phyloP scores from a whole-genome alignment of 352 stramenopile genomes.

The Phytophthora tentaculata region DNA sequence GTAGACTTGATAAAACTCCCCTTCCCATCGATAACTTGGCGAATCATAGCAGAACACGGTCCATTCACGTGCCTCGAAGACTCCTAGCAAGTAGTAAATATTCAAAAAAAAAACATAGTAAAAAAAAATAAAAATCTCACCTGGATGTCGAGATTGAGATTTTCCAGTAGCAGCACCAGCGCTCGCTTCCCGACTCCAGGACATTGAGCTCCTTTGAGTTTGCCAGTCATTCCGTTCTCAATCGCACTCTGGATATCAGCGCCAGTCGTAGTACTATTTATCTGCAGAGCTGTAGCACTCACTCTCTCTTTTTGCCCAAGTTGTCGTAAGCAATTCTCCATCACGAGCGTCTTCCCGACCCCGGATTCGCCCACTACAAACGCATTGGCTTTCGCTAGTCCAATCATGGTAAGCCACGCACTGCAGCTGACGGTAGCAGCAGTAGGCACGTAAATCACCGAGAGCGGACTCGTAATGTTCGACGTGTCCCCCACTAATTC shows the following conservation, averaged over 20 bases:
- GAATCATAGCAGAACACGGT: conserved; percentile 60
- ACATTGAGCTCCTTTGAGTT: conserved; percentile 66
- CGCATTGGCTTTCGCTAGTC: conserved; percentile 46
- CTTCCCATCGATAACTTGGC: conserved; percentile 63
- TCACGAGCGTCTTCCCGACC: conserved; percentile 56
- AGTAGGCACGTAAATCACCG: conserved; percentile 59
- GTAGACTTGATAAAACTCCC: conserved; percentile 58
- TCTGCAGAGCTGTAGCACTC: conserved; percentile 41
- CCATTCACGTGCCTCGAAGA: conserved; percentile 8
- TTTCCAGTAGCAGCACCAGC: conserved; percentile 58
- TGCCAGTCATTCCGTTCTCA: conserved; percentile 50
- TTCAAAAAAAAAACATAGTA: background rate
- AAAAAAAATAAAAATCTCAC: conserved; percentile 17
- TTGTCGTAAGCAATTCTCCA: conserved; percentile 46
- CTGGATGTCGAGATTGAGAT: conserved; percentile 63
- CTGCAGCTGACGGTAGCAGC: conserved; percentile 38
- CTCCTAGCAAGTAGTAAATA: conserved; percentile 16
- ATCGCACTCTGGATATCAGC: conserved; percentile 47
- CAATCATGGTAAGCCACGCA: conserved; percentile 48
- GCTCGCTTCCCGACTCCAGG: conserved; percentile 52
- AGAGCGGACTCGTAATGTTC: conserved; percentile 30
- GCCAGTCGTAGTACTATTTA: conserved; percentile 29
- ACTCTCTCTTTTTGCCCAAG: conserved; percentile 44
- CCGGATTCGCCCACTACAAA: conserved; percentile 58
- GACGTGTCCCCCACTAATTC: conserved; percentile 31